Evolutionary conservation across 257 asterid genomes (phyloP), one percentile per base, ranked within the genome.

Genomic region (Paraleonurus japonicus): DNA sequence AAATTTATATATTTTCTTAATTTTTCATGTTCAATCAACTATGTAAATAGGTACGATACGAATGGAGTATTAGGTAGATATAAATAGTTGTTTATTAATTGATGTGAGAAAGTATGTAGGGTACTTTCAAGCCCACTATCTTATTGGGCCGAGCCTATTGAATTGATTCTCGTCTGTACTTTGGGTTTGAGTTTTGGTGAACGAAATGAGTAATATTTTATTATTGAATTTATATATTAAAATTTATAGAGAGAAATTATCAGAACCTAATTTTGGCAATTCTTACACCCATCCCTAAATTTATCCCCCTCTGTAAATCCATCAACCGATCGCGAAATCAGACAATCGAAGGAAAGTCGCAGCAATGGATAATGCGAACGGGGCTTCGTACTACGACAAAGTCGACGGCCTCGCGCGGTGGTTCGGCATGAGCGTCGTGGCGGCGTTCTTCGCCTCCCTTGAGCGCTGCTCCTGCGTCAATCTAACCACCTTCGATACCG

Each of bases 381-480:
- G 53, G 33, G 50, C 69, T 19, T 69, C 84, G 77, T 80, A 80
- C 81, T 84, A 85, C 87, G 88, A 84, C n/a, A 89, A 82, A 75
- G 70, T 84, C 61, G 98, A 90, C 76, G 95, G 96, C 71, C 76
- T 93, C 19, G 98, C 96, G 7, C 80, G 92, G 81, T 93, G 98
- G 97, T 75, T 93, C 65, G 96, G 97, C 0, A 82, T 81, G 63
- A 85, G 88, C 86, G 97, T 93, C 4, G 97, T 95, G 51, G 69
- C 93, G 22, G 98, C 97, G 23, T 93, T 93, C 84, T 93, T 93
- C 82, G 90, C 96, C 35, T 93, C 98, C n/a, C 85, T 93, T 23
- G 98, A 93, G 72, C 89, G 98, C n/a, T 93, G 96, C 73, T 87
- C 98, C 61, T 93, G 97, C 83, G 95, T 93, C 63, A 90, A 86